Evolutionary conservation across 768 basidiomycete genomes (phyloP).

Genomic region (Termitomyces sp.): DNA sequence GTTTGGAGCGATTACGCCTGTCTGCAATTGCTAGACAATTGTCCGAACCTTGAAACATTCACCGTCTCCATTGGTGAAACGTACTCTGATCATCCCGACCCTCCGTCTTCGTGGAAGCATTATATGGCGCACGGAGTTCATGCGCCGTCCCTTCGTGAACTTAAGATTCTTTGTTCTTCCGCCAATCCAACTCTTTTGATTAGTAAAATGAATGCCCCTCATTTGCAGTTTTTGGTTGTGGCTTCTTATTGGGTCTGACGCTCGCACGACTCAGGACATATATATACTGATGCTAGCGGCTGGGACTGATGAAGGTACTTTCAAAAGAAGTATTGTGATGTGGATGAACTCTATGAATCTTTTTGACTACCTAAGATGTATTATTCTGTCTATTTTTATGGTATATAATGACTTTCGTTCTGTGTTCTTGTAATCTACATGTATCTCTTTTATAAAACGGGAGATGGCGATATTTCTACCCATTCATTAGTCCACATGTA

Average conservation of each 20-base stretch:
- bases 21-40: no score
- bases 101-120: background rate
- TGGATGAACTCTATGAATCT: background rate
- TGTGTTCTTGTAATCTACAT: background rate
- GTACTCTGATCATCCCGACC: background rate
- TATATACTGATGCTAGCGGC: no score
- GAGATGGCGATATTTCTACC: slow-evolving; percentile 37
- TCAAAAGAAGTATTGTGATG: no score
- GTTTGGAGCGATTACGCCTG: no score
- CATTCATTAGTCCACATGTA: slow-evolving; percentile 95
- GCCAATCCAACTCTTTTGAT: background rate
- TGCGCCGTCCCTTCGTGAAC: background rate
- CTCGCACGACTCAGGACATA: no score
- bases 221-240: background rate
- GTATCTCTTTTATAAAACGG: background rate
- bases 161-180: background rate
- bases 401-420: background rate
- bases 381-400: background rate
- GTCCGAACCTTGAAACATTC: no score
- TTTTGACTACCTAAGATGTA: background rate
- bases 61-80: background rate
- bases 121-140: background rate
- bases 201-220: background rate
- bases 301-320: no score
- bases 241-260: no score